Base-by-base conservation (phyloP, 176 grass and related monocot species). In the Eragrostis curvula region DNA sequence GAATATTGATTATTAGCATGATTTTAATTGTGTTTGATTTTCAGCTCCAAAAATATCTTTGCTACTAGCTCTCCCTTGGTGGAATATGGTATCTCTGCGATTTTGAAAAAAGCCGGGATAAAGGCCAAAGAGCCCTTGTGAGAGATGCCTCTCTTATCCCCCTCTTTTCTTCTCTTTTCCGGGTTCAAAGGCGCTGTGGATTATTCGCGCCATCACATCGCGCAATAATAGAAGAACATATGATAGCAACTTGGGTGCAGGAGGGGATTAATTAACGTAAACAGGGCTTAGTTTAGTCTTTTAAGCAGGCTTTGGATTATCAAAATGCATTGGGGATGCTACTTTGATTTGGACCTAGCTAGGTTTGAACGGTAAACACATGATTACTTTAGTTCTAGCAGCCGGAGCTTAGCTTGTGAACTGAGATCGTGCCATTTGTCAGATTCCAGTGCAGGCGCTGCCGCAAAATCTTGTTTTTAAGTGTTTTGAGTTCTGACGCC, bases 141-240 rank as follows among this genome's bases (percentile, higher is more conserved):
- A 46, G 55, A 80, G 87, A 89, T 92, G 87, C 90, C 72, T 36
- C 78, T 69, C 66, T 88, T 84, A 71, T 84, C 76, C 71, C 77
- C 30, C 60, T 81, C 69, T 61, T 55, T 20, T 17, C 21, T 72
- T 47, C 32, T 57, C 66, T 85, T 77, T 85, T 12, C 44, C 10
- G 56, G 17, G 59, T 73, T 85, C 32, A 73, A 68, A 77, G 76
- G 82, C 59, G 5, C 32, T 12, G 3, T 21, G 24, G 87, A 75
- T 89, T 87, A 85, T 93, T 90, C 91, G 49, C 0, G 68, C 77
- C 68, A 82, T 93, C 91, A 85, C 91, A 87, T 90, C 77, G 27
- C 23, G 5, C 32, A 83, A 88, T 87, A 87, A 89, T 90, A 51
- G 36, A 87, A 87, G 83, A 88, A 87, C 85, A 86, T 86, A 51